Evolutionary conservation across 2,329 filamentous ascomycete genomes (phyloP), one percentile per base, ranked within the genome.

Genomic region (Neurospora sp.): DNA sequence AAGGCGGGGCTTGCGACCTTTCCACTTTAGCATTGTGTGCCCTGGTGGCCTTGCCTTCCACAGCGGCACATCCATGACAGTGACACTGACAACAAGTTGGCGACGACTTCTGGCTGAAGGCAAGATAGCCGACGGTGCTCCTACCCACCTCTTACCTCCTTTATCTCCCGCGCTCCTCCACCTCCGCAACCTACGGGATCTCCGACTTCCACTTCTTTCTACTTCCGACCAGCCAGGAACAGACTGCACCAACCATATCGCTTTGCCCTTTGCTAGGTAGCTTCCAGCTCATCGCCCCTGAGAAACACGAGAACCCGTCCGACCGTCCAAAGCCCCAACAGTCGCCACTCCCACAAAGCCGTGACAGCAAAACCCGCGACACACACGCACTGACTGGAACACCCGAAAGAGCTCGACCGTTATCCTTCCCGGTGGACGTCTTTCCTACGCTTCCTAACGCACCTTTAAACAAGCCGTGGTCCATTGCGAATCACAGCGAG

Each of bases 381-480:
- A 69, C 73, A 58, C 66, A 66, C 23, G 40, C 52, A n/a, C 66
- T 40, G 67, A 38, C 71, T 71, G 71, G 70, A 66, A 71, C 71
- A 33, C 46, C 46, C 52, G 52, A 62, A 62, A 62, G 52, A 62
- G 28, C 52, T 36, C 52, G 52, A 62, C 28, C 52, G 13, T 62
- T 10, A 36, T 10, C 68, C 73, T 70, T 70, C 67, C 71, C 66
- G 72, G 70, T 69, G 72, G 70, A 68, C 73, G 74, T 77, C 73
- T 75, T 75, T 75, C 72, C 72, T 70, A 77, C 80, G 76, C 80
- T 81, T 80, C 78, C 75, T 75, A 73, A 76, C 77, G 84, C 85
- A 85, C 91, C 91, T 94, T 95, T 93, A 94, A 96, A 94, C 78
- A 94, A 78, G 93, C 93, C 91, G 93, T 94, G 90, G 86, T 90